These are phyloP conservation scores for Phytophthora tentaculata DNA, from an alignment of 352 stramenopile genomes.

Conservation along the genomic window DNA sequence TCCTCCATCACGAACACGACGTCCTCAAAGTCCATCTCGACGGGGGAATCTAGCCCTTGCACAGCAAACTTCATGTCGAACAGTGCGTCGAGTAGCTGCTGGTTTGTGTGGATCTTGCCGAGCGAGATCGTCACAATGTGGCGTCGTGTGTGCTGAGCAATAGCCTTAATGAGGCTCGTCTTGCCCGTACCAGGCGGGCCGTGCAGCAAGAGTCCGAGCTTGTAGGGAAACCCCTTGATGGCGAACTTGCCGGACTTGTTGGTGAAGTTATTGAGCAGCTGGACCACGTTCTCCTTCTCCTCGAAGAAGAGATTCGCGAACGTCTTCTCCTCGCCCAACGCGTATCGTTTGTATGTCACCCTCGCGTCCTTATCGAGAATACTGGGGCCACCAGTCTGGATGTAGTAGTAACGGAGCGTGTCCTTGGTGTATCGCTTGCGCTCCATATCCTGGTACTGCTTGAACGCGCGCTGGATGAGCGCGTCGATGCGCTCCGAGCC, in stretches of 20 bases:
- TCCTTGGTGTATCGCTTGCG: conserved; percentile 41
- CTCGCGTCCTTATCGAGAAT: conserved; percentile 19
- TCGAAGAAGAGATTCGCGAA: conserved; percentile 91
- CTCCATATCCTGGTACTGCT: conserved; percentile 42
- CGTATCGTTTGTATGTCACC: conserved; percentile 74
- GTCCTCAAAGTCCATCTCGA: conserved; percentile 80
- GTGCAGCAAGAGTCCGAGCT: conserved; percentile 87
- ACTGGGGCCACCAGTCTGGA: conserved; percentile 29
- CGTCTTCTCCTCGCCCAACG: conserved; percentile 85
- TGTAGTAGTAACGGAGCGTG: conserved; percentile 56
- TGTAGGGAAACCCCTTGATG: conserved; percentile 91
- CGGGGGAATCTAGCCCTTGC: conserved; percentile 61
- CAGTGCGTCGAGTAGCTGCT: conserved; percentile 83
- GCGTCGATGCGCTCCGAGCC: conserved; percentile 49
- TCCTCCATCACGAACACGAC: conserved; percentile 93
- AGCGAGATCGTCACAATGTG: conserved; percentile 85
- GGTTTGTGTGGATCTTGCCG: conserved; percentile 79
- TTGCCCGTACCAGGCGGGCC: conserved; percentile 91
- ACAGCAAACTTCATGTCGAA: conserved; percentile 81
- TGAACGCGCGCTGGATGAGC: conserved; percentile 43
- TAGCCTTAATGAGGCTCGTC: conserved; percentile 90
- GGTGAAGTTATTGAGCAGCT: conserved; percentile 81
- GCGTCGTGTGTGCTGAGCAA: conserved; percentile 80
- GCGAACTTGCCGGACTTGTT: conserved; percentile 79
- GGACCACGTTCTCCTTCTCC: conserved; percentile 75